Conservation (phyloP, 2,329 filamentous ascomycete species). For the Venturia pyrina region DNA sequence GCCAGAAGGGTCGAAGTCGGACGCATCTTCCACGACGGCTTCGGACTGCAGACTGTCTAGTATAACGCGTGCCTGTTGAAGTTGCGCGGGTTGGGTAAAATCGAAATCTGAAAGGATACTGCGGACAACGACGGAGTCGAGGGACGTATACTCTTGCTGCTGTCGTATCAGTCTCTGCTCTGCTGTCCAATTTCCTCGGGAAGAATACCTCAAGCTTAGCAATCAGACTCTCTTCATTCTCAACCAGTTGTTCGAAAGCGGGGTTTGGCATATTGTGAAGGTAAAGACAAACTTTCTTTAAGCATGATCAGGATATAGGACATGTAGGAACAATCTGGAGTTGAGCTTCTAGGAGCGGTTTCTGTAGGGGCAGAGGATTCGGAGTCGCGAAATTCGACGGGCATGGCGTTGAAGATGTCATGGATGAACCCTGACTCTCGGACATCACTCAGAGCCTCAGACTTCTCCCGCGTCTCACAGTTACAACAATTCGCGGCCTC, state of each 20-base stretch:
- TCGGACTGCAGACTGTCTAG: conserved; percentile 57
- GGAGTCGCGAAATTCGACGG: not conserved
- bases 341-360: not conserved
- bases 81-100: conserved; percentile 42
- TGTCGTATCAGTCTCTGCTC: conserved; percentile 14
- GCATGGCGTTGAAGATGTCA: not conserved
- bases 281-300: not conserved
- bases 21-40: conserved; percentile 54
- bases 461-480: no score
- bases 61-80: conserved; percentile 45
- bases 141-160: conserved; percentile 57
- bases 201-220: conserved; percentile 6
- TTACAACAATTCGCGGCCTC: no score
- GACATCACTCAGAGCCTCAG: no score
- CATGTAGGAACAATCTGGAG: not conserved
- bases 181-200: not conserved
- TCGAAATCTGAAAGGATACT: conserved; percentile 69
- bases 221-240: not conserved
- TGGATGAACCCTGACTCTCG: not conserved
- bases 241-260: conserved; percentile 14
- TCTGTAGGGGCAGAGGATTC: not conserved
- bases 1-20: conserved; percentile 70
- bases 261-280: not conserved
- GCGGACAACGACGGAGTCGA: conserved; percentile 69
- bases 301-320: not conserved